phyloP scores from a whole-genome alignment of 192 early-diverging fungal genomes.

The Podila epicladia region DNA sequence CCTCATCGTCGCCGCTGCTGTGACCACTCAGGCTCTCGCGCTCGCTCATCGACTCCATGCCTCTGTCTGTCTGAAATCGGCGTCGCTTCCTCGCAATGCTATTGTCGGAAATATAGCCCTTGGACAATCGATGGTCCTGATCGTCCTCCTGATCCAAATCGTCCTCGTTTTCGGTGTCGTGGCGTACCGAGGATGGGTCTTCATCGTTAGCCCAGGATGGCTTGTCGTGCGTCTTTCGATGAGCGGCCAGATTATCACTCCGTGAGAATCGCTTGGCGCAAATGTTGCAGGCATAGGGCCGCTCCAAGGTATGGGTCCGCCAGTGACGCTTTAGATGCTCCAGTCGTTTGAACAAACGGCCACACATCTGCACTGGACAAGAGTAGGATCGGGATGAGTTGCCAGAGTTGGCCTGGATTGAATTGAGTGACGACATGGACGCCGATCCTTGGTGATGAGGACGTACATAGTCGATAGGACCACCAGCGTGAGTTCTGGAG shows the following conservation, averaged over 20 bases:
- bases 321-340: constrained; percentile 69
- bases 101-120: constrained; percentile 41
- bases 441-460: constrained; percentile 44
- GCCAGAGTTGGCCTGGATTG: constrained; percentile 14
- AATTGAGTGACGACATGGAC: constrained; percentile 37
- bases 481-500: constrained; percentile 1
- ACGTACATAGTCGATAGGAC: constrained; percentile 7
- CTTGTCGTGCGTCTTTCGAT: constrained; percentile 66
- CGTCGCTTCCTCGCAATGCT: constrained; percentile 35
- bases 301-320: constrained; percentile 67
- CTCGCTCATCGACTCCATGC: constrained; percentile 51
- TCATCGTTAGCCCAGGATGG: constrained; percentile 46
- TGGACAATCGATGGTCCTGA: constrained; percentile 27
- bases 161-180: constrained; percentile 14
- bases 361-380: constrained; percentile 61
- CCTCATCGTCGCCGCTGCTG: constrained; percentile 47
- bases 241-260: constrained; percentile 67
- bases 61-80: constrained; percentile 26
- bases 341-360: constrained; percentile 64
- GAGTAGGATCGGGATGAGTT: constrained; percentile 54
- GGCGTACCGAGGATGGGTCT: constrained; percentile 27
- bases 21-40: constrained; percentile 41
- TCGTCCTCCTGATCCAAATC: constrained; percentile 36
- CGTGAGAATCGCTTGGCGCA: constrained; percentile 68
- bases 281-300: constrained; percentile 62